Percentiles rank a stretch among this genome's conserved stretches.
phyloP scores from a whole-genome alignment of 225 moss, liverwort and hornwort species.

The Physcomitrium patens region DNA sequence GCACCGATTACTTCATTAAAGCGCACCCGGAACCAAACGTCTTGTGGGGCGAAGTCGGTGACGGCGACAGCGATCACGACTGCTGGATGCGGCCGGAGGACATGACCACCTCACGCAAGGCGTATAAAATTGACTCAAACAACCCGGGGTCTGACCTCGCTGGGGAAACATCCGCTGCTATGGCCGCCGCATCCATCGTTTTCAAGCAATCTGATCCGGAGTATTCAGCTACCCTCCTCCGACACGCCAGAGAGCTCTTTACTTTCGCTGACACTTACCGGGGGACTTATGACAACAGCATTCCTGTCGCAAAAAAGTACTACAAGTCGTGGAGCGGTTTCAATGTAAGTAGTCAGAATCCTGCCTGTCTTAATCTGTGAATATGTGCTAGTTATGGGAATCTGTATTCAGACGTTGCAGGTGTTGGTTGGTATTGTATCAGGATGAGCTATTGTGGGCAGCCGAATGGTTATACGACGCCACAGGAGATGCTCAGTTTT shows the following conservation, averaged over 20 bases:
- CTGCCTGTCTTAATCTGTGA: too few relatives aligned
- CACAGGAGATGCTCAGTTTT: constrained; percentile 51
- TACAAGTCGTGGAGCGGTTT: constrained; percentile 81
- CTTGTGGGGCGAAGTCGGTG: constrained; percentile 55
- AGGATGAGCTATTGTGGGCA: constrained; percentile 86
- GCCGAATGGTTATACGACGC: constrained; percentile 81
- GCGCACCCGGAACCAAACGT: constrained; percentile 49
- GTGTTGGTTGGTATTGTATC: not conserved
- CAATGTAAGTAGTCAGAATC: constrained; percentile 32
- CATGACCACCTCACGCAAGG: constrained; percentile 55
- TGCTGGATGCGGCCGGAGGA: constrained; percentile 74
- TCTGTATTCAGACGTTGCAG: too few relatives aligned
- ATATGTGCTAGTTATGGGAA: too few relatives aligned
- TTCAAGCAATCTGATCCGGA: constrained; percentile 30
- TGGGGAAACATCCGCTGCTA: constrained; percentile 62
- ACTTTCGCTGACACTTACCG: constrained; percentile 79
- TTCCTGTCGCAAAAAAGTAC: constrained; percentile 47
- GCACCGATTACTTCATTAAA: constrained; percentile 66
- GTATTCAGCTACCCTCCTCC: constrained; percentile 49
- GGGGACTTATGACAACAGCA: constrained; percentile 62
- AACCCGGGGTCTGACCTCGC: constrained; percentile 65
- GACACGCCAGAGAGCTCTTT: constrained; percentile 68
- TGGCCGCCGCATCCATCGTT: constrained; percentile 61
- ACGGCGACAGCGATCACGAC: constrained; percentile 48
- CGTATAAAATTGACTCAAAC: constrained; percentile 51